These are phyloP conservation scores for Kurtzmaniella quercitrusa DNA, from an alignment of 1,139 yeast species.

Conservation along the genomic window DNA sequence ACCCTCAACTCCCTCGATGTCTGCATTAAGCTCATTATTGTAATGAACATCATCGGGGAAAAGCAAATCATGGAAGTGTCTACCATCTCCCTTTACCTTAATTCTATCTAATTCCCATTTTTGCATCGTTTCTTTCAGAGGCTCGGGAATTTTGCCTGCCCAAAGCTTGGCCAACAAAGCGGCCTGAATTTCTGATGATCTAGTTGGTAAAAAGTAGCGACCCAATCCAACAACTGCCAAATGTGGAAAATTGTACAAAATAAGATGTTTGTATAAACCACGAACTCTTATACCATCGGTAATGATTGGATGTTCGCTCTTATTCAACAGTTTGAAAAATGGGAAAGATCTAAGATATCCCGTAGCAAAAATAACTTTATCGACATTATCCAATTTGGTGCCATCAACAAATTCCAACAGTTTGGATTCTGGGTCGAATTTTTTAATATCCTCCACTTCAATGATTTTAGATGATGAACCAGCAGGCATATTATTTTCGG, in stretches of 20 bases:
- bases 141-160: constrained; percentile 43
- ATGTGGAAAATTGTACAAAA: constrained; percentile 53
- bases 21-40: constrained; percentile 32
- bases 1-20: constrained; percentile 21
- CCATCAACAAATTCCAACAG: constrained; percentile 37
- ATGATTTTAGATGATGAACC: constrained; percentile 35
- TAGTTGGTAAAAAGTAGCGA: constrained; percentile 53
- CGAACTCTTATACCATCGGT: constrained; percentile 44
- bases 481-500: constrained; percentile 38
- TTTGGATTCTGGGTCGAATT: constrained; percentile 26
- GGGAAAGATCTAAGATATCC: constrained; percentile 56
- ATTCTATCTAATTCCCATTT: constrained; percentile 34
- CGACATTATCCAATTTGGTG: constrained; percentile 33
- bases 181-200: constrained; percentile 57
- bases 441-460: constrained; percentile 37
- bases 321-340: constrained; percentile 26
- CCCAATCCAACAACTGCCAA: constrained; percentile 52
- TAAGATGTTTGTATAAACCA: constrained; percentile 49
- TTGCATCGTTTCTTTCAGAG: constrained; percentile 37
- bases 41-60: constrained; percentile 50
- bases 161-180: constrained; percentile 54
- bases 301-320: constrained; percentile 27
- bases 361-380: constrained; percentile 57
- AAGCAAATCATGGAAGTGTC: constrained; percentile 39
- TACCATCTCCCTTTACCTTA: constrained; percentile 32